Evolutionary conservation across 257 asterid genomes (phyloP), one percentile per base, ranked within the genome.

Genomic region (Penstemon newberryi): DNA sequence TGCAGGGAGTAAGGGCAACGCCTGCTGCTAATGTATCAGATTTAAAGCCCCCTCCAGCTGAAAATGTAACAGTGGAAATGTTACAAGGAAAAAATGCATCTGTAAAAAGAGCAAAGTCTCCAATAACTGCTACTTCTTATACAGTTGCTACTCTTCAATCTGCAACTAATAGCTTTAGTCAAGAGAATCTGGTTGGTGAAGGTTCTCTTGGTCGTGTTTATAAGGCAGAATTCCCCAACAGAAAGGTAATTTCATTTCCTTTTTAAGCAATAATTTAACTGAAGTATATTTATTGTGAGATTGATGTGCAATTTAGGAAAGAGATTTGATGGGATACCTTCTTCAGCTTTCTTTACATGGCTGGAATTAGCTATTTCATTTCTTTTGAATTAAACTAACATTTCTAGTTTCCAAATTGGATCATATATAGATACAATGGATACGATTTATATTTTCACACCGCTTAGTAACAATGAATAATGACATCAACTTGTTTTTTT

Each of bases 171-270:
- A 90, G 99, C 87, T 94, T 94, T 81, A 82, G 92, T 78, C 97
- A 89, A 84, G 99, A 94, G 75, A 90, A 87, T 75, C 83, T 94
- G 47, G 75, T 91, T 38, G 99, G 99, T 71, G 99, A 94, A 87
- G 99, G 99, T 51, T 91, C 99, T 42, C 88, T 87, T 51, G 99
- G 99, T 67, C 96, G 99, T 62, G 99, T 94, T 58, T 94, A 94
- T 69, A 83, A 83, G 73, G 99, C 96, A 59, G 96, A 87, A 45
- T 87, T 94, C 65, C 85, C 89, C 53, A 89, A 75, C 72, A 96
- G 95, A 51, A 94, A 94, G 98, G 99, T 94, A 82, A 79, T 51
- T 64, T 55, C 61, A 12, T 73, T 25, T 25, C 33, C 33, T 25
- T 25, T 25, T 25, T 25, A 25, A 25, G 33, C 33, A 25, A 25